These are phyloP conservation scores for Saposhnikovia divaricata DNA, from an alignment of 129 eudicot species.

Conservation along the genomic window DNA sequence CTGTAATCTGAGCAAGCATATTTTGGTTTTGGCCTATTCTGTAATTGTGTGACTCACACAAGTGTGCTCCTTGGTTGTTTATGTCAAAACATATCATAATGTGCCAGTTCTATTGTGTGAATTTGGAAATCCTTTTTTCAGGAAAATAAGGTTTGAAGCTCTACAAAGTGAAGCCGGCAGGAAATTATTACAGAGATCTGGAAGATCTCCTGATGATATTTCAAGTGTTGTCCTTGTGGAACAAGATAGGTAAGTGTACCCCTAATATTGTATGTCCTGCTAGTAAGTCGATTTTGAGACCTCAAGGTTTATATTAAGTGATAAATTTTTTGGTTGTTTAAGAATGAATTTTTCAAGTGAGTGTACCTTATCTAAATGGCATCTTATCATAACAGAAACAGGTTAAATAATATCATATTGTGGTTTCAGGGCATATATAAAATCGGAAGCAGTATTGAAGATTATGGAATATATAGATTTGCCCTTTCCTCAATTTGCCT, in stretches of 20 bases:
- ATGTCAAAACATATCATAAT: no score
- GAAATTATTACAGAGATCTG: conserved; percentile 66
- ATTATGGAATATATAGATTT: conserved; percentile 92
- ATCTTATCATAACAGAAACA: neutral
- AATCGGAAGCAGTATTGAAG: conserved; percentile 94
- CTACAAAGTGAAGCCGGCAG: conserved; percentile 90
- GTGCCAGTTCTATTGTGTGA: no score
- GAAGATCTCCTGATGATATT: conserved; percentile 96
- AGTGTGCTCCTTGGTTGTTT: no score
- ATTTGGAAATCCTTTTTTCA: conserved; percentile 18
- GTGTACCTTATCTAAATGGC: neutral
- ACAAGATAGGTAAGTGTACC: conserved; percentile 41
- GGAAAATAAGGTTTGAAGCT: conserved; percentile 87
- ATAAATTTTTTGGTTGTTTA: neutral
- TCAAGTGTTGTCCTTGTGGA: conserved; percentile 97
- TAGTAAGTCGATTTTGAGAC: neutral
- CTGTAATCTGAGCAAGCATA: neutral
- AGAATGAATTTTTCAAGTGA: neutral
- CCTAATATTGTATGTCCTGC: no score
- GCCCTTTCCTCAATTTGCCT: conserved; percentile 96
- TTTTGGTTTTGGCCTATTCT: no score
- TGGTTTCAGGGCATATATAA: conserved; percentile 71
- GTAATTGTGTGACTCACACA: no score
- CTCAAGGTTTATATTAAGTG: neutral
- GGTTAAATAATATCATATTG: neutral